A percentile compares a stretch with the other conserved stretches of the same genome.
Evolutionary conservation across 768 basidiomycete genomes (phyloP).

Genomic region (Psilocybe azurescens): DNA sequence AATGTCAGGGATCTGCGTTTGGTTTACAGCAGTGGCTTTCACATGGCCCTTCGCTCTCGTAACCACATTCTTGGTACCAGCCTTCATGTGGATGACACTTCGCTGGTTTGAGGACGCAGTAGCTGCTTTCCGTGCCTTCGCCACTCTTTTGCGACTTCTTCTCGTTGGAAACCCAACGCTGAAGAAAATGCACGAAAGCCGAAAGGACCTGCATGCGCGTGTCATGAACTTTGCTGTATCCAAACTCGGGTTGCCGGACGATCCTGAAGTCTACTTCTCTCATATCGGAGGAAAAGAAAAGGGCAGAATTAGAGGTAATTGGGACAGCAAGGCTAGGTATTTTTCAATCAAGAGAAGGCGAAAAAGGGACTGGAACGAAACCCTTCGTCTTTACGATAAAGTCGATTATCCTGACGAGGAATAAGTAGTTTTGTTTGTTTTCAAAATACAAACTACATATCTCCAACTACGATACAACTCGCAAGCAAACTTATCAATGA

Average conservation of each 20-base stretch:
- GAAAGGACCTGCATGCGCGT: constrained; percentile 64
- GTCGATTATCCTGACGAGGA: constrained; percentile 69
- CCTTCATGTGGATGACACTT: constrained; percentile 88
- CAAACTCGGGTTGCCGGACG: constrained; percentile 62
- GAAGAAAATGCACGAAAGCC: constrained; percentile 52
- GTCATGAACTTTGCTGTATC: constrained; percentile 68
- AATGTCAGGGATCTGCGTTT: constrained; percentile 72
- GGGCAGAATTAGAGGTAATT: constrained; percentile 66
- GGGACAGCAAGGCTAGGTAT: constrained; percentile 77
- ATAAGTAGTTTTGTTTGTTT: not conserved
- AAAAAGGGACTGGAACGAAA: constrained; percentile 93
- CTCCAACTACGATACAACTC: too few relatives aligned
- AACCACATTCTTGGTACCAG: constrained; percentile 66
- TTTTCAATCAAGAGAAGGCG: constrained; percentile 80
- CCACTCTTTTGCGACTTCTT: constrained; percentile 64
- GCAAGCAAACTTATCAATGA: not conserved
- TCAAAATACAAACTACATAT: too few relatives aligned
- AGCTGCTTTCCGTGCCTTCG: constrained; percentile 77
- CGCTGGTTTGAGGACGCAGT: constrained; percentile 89
- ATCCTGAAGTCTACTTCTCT: constrained; percentile 73
- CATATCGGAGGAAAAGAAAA: constrained; percentile 68
- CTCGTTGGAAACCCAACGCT: constrained; percentile 64
- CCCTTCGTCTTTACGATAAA: constrained; percentile 78
- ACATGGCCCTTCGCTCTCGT: constrained; percentile 68
- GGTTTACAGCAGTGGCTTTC: constrained; percentile 54